Conservation (phyloP, 768 basidiomycete species). For the Plicaturopsis crispa region DNA sequence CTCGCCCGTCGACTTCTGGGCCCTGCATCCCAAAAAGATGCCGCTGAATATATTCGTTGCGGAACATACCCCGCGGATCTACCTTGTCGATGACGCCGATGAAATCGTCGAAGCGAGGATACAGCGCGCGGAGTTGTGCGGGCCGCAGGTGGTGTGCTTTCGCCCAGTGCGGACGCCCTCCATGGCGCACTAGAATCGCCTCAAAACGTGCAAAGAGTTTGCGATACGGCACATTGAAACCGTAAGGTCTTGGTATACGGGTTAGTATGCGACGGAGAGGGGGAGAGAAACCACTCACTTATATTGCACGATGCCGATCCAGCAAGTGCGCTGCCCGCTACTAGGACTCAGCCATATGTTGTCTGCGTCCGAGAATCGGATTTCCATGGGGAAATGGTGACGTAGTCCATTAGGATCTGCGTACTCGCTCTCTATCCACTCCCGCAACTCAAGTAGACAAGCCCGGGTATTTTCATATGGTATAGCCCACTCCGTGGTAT, state of each 20-base stretch:
- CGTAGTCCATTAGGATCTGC: constrained; percentile 65
- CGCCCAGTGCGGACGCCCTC: constrained; percentile 93
- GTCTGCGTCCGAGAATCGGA: constrained; percentile 81
- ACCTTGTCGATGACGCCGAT: constrained; percentile 52
- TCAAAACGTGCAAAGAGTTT: constrained; percentile 74
- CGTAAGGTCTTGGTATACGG: constrained; percentile 35
- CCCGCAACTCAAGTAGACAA: constrained; percentile 64
- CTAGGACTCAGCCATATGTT: constrained; percentile 95
- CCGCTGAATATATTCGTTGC: constrained; percentile 84
- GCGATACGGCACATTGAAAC: constrained; percentile 74
- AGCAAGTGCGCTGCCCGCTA: constrained; percentile 70
- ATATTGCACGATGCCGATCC: constrained; percentile 98
- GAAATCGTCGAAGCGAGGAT: constrained; percentile 82
- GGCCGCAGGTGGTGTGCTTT: constrained; percentile 78
- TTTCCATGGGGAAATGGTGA: constrained; percentile 89
- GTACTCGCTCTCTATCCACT: constrained; percentile 65
- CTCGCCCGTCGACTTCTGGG: constrained; percentile 28
- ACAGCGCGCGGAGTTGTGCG: constrained; percentile 52
- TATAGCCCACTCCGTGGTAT: constrained; percentile 94
- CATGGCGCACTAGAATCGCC: constrained; percentile 53
- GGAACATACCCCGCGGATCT: constrained; percentile 73
- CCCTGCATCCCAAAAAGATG: constrained; percentile 67
- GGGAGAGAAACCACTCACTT: constrained; percentile 49
- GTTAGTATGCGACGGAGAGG: not conserved
- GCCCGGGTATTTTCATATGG: constrained; percentile 59